Conservation (phyloP, 306 rosid genomes). For the Clitoria ternatea region DNA sequence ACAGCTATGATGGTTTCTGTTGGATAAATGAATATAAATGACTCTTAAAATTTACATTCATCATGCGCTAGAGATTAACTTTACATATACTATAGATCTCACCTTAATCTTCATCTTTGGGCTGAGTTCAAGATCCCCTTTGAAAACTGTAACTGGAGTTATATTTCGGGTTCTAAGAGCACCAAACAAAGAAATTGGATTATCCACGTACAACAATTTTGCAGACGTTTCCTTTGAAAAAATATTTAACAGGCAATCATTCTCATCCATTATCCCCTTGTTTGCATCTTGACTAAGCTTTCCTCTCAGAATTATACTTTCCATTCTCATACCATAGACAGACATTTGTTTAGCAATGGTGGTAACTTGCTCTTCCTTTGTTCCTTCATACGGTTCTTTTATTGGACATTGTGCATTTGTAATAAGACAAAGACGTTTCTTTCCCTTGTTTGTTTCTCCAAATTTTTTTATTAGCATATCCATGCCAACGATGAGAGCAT, state of each 20-base stretch:
- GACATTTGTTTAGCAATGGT: slow-evolving; percentile 74
- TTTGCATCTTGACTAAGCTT: slow-evolving; percentile 38
- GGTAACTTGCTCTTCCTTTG: slow-evolving; percentile 77
- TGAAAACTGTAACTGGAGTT: slow-evolving; percentile 64
- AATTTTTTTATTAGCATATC: slow-evolving; percentile 87
- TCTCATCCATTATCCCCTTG: slow-evolving; percentile 62
- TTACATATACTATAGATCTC: slow-evolving; percentile 19
- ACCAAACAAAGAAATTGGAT: slow-evolving; percentile 67
- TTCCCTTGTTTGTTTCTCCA: slow-evolving; percentile 67
- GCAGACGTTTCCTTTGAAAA: slow-evolving; percentile 71
- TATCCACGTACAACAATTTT: slow-evolving; percentile 59
- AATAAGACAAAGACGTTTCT: slow-evolving; percentile 73
- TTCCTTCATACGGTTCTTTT: slow-evolving; percentile 72
- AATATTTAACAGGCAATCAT: slow-evolving; percentile 55
- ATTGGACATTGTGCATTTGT: slow-evolving; percentile 73
- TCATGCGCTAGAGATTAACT: slow-evolving; percentile 13
- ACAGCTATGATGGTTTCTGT: not conserved
- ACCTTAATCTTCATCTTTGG: slow-evolving; percentile 77
- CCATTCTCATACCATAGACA: slow-evolving; percentile 73
- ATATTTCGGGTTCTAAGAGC: slow-evolving; percentile 73
- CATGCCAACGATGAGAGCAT: slow-evolving; percentile 87
- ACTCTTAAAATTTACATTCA: not conserved
- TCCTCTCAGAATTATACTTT: slow-evolving; percentile 73
- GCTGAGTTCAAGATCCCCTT: slow-evolving; percentile 83
- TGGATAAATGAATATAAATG: not conserved